Percentiles rank a stretch among this genome's conserved stretches.
These are phyloP conservation scores for Populus hybrid DNA, from an alignment of 441 rosid species.

Conservation along the genomic window DNA sequence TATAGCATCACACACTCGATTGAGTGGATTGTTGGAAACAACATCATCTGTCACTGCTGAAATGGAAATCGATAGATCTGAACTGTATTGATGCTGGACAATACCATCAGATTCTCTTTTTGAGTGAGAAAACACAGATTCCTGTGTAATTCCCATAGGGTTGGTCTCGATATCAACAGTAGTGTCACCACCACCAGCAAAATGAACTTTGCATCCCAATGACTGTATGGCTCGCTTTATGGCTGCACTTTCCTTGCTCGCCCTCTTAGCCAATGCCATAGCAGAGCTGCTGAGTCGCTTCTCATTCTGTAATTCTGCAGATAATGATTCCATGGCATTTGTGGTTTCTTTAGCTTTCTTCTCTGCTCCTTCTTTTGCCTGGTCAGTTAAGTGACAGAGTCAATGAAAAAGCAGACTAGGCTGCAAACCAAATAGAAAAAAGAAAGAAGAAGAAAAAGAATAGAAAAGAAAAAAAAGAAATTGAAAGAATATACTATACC, in stretches of 20 bases:
- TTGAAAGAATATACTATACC: background rate
- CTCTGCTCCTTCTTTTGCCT: constrained; percentile 86
- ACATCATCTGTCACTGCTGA: constrained; percentile 53
- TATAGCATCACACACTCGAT: constrained; percentile 60
- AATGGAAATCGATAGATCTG: constrained; percentile 79
- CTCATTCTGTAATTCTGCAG: constrained; percentile 66
- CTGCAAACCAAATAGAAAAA: background rate
- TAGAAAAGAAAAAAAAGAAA: background rate
- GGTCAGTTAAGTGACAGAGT: constrained; percentile 22
- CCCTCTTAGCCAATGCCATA: constrained; percentile 59
- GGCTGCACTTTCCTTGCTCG: constrained; percentile 69
- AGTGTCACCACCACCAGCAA: constrained; percentile 59
- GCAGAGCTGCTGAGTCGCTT: constrained; percentile 62
- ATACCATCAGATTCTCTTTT: constrained; percentile 32
- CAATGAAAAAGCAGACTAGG: background rate
- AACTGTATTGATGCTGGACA: constrained; percentile 33
- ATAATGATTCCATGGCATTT: constrained; percentile 52
- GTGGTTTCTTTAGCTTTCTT: constrained; percentile 58
- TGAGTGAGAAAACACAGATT: constrained; percentile 25
- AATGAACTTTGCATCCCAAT: constrained; percentile 83
- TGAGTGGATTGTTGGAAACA: constrained; percentile 33
- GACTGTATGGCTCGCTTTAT: constrained; percentile 81
- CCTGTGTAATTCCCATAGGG: constrained; percentile 25
- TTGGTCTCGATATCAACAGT: constrained; percentile 51
- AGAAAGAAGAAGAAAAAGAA: background rate